These are phyloP conservation scores for Corinectria fuckeliana DNA, from an alignment of 2,329 filamentous ascomycete species.

Conservation along the genomic window DNA sequence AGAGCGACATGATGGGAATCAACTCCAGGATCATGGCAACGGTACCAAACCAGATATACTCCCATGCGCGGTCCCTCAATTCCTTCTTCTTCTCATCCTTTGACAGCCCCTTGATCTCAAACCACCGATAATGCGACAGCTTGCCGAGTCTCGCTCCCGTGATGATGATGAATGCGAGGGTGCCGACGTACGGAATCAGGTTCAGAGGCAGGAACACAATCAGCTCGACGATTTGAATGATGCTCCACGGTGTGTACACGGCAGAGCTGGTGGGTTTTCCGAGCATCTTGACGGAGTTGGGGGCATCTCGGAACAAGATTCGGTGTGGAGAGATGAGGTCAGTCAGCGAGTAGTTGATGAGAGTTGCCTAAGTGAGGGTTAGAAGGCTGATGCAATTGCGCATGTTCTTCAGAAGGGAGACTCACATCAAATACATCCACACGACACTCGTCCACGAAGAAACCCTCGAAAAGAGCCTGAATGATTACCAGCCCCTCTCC, in stretches of 20 bases:
- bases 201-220: conserved; percentile 82
- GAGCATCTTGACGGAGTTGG: conserved; percentile 77
- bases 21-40: conserved; percentile 84
- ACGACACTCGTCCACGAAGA: conserved; percentile 79
- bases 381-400: not conserved
- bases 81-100: conserved; percentile 77
- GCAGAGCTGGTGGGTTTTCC: conserved; percentile 80
- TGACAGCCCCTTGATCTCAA: conserved; percentile 75
- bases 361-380: conserved; percentile 59
- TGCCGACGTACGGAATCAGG: conserved; percentile 82
- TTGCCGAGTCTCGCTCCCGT: conserved; percentile 89
- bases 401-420: not conserved
- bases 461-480: conserved; percentile 74
- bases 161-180: conserved; percentile 83
- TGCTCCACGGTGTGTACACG: conserved; percentile 85
- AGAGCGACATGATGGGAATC: conserved; percentile 89
- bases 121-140: conserved; percentile 90
- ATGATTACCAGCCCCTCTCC: conserved; percentile 79
- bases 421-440: conserved; percentile 85
- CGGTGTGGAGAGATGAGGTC: conserved; percentile 72
- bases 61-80: conserved; percentile 71
- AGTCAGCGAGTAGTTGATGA: conserved; percentile 76
- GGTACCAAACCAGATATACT: conserved; percentile 94
- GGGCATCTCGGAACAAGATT: conserved; percentile 69
- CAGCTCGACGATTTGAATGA: conserved; percentile 90